Evolutionary conservation across 495 filamentous ascomycete species (phyloP).

Genomic region (Tetracladium marchalianum): DNA sequence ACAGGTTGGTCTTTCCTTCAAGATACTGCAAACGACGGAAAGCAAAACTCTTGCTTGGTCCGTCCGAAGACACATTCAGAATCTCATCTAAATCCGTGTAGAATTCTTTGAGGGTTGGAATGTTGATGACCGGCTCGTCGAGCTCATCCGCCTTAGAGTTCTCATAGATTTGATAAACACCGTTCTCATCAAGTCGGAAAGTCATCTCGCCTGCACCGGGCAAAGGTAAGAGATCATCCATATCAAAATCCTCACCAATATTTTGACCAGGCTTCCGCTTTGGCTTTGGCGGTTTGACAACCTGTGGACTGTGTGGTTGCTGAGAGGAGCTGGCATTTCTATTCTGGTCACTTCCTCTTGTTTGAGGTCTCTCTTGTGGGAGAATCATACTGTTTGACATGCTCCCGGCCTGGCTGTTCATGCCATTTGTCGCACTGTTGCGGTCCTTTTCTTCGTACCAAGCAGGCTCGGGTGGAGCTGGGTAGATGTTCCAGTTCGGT

Average conservation of each 20-base stretch:
- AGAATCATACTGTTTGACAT: slow-evolving; percentile 46
- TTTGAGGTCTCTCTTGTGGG: slow-evolving; percentile 13
- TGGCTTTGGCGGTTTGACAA: slow-evolving; percentile 28
- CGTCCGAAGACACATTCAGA: slow-evolving; percentile 77
- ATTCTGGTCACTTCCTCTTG: slow-evolving; percentile 24
- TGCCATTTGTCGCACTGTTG: slow-evolving; percentile 24
- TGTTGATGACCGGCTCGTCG: slow-evolving; percentile 58
- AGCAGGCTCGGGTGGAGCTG: slow-evolving; percentile 77
- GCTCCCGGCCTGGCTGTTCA: slow-evolving; percentile 35
- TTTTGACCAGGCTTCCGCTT: slow-evolving; percentile 82
- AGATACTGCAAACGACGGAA: slow-evolving; percentile 90
- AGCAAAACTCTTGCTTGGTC: slow-evolving; percentile 93
- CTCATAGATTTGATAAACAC: slow-evolving; percentile 88
- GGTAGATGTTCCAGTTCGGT: slow-evolving; percentile 79
- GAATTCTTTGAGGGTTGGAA: slow-evolving; percentile 85
- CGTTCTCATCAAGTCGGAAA: slow-evolving; percentile 68
- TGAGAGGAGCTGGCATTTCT: slow-evolving; percentile 9
- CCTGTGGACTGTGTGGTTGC: slow-evolving; percentile 10
- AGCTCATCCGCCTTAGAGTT: slow-evolving; percentile 47
- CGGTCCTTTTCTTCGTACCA: slow-evolving; percentile 59
- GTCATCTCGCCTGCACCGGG: slow-evolving; percentile 58
- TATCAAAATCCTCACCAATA: slow-evolving; percentile 83
- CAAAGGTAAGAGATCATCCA: slow-evolving; percentile 64
- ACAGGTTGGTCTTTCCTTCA: slow-evolving; percentile 93
- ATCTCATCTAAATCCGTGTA: slow-evolving; percentile 92